Evolutionary conservation across 306 rosid species (phyloP).

Genomic region (Trifolium pratense): DNA sequence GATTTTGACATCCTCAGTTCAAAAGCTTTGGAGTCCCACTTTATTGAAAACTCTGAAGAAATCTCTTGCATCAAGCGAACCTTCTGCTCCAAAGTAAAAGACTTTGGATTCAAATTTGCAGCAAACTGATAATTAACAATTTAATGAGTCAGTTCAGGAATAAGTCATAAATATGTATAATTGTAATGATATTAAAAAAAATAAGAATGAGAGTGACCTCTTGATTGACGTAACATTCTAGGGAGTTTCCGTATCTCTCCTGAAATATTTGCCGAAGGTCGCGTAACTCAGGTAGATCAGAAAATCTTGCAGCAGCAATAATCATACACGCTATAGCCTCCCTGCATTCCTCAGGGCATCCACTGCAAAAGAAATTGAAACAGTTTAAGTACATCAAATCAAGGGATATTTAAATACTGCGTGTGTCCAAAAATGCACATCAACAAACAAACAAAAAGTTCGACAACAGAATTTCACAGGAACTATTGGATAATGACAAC

Average conservation of each 20-base stretch:
- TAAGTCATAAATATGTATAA: conserved; percentile 30
- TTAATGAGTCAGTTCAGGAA: conserved; percentile 42
- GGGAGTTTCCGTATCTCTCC: conserved; percentile 69
- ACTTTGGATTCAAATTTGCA: conserved; percentile 66
- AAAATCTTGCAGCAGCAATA: conserved; percentile 92
- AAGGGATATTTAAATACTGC: conserved; percentile 15
- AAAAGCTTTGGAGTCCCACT: conserved; percentile 83
- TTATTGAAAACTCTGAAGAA: conserved; percentile 76
- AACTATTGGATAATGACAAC: conserved; percentile 2
- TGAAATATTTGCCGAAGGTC: conserved; percentile 83
- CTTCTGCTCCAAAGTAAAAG: conserved; percentile 75
- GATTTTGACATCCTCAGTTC: conserved; percentile 77
- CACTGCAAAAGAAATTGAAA: conserved; percentile 53
- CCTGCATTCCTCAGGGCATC: conserved; percentile 92
- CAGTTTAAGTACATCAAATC: conserved; percentile 18
- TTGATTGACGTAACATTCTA: conserved; percentile 69
- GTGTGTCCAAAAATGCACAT: conserved; percentile 11
- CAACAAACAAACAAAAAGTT: not conserved
- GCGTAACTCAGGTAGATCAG: conserved; percentile 95
- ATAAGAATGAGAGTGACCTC: conserved; percentile 51
- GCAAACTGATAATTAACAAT: conserved; percentile 65
- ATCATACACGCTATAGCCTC: conserved; percentile 80
- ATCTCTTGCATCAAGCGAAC: conserved; percentile 75
- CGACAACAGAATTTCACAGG: not conserved
- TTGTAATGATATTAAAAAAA: conserved; percentile 15